These are phyloP conservation scores for Rhizoclosmatium sp. DNA, from an alignment of 192 early-diverging fungal species.

Conservation along the genomic window DNA sequence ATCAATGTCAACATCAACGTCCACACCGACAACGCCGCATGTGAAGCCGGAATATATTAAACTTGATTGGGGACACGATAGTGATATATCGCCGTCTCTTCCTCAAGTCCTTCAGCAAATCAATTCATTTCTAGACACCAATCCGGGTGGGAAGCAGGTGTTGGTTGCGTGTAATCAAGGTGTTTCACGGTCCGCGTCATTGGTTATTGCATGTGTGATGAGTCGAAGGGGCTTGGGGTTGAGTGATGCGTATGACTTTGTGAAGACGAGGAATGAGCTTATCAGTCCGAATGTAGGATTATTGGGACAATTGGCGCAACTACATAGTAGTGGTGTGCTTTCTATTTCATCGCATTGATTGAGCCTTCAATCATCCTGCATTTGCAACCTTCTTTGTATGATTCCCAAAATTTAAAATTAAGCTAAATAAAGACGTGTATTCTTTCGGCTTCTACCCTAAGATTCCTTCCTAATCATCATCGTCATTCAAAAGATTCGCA, in stretches of 20 bases:
- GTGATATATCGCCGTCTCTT: constrained; percentile 38
- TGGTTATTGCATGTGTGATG: constrained; percentile 93
- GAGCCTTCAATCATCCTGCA: no score
- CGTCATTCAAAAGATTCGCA: neutral
- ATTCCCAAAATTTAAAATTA: no score
- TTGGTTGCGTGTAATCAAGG: constrained; percentile 91
- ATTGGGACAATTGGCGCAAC: constrained; percentile 71
- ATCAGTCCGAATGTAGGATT: constrained; percentile 87
- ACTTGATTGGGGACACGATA: constrained; percentile 77
- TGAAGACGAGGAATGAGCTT: constrained; percentile 69
- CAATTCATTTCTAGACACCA: neutral
- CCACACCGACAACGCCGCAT: neutral
- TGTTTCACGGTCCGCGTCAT: constrained; percentile 83
- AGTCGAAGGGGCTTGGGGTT: constrained; percentile 63
- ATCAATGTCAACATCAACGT: neutral
- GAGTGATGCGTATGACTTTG: constrained; percentile 76
- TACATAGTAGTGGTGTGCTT: no score
- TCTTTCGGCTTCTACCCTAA: neutral
- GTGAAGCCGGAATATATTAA: constrained; percentile 22
- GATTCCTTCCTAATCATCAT: neutral
- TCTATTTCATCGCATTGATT: no score
- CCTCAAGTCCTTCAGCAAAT: constrained; percentile 36
- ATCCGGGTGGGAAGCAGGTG: constrained; percentile 41
- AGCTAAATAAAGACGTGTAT: no score
- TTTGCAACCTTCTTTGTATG: no score